These are phyloP conservation scores for Rhynchosporium graminicola DNA, from an alignment of 2,329 filamentous ascomycete genomes.

Conservation along the genomic window DNA sequence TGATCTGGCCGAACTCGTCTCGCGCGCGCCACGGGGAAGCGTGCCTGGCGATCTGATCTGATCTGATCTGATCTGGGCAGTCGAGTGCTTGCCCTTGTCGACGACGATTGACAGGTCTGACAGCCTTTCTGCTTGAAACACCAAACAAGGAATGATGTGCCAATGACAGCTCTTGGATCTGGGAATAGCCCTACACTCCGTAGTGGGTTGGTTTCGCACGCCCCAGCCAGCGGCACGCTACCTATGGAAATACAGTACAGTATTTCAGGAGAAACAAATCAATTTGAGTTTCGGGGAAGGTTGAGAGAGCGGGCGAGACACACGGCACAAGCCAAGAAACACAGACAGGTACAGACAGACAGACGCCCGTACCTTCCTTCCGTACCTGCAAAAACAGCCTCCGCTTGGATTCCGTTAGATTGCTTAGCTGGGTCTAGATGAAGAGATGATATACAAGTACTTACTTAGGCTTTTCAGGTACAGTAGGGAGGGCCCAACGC, in stretches of 20 bases:
- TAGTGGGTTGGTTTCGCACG: constrained; percentile 20
- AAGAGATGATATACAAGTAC: no score
- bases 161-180: constrained; percentile 20
- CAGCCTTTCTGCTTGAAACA: constrained; percentile 24
- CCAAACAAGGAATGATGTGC: constrained; percentile 24
- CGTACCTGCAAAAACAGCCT: constrained; percentile 1
- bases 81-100: neutral
- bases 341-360: no score
- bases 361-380: no score
- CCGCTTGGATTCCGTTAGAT: constrained; percentile 14
- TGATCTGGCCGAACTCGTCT: neutral
- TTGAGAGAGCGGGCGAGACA: neutral
- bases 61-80: neutral
- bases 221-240: constrained; percentile 17
- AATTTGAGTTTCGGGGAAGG: constrained; percentile 15
- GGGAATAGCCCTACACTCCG: neutral
- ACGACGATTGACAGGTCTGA: constrained; percentile 13
- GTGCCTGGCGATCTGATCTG: constrained; percentile 9
- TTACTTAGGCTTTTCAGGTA: neutral
- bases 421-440: constrained; percentile 9
- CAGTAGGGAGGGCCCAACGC: neutral
- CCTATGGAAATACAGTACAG: no score
- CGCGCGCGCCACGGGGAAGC: constrained; percentile 9
- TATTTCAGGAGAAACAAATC: constrained; percentile 19
- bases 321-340: neutral